Percentiles rank a stretch among this genome's conserved stretches.
Evolutionary conservation across 2,329 filamentous ascomycete genomes (phyloP).

Genomic region (Sclerotinia trifoliorum): DNA sequence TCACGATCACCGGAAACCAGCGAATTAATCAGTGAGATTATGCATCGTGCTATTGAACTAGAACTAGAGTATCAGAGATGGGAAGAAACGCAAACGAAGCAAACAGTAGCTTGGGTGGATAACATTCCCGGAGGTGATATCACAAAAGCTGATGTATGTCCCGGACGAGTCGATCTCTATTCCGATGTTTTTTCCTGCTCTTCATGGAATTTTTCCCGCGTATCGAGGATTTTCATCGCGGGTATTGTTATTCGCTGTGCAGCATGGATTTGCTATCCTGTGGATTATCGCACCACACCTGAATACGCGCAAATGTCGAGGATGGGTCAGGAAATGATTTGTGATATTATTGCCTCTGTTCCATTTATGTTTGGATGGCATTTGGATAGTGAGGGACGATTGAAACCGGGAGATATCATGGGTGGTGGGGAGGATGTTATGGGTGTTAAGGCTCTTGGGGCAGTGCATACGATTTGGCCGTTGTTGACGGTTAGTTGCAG

Average conservation of each 20-base stretch:
- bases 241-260: constrained; percentile 57
- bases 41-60: constrained; percentile 51
- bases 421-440: constrained; percentile 13
- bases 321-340: constrained; percentile 52
- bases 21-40: constrained; percentile 51
- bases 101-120: constrained; percentile 57
- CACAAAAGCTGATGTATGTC: constrained; percentile 54
- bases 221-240: constrained; percentile 54
- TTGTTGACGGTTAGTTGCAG: constrained; percentile 53
- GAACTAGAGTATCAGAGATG: constrained; percentile 54
- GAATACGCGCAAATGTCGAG: constrained; percentile 58
- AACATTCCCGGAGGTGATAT: constrained; percentile 54
- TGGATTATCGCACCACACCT: constrained; percentile 61
- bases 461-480: constrained; percentile 60
- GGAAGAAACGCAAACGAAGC: constrained; percentile 49
- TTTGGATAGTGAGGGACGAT: constrained; percentile 42
- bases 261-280: constrained; percentile 59
- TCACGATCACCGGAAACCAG: constrained; percentile 51
- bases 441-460: constrained; percentile 53
- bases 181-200: constrained; percentile 58
- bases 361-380: constrained; percentile 63
- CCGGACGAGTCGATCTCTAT: constrained; percentile 60
- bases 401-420: constrained; percentile 35
- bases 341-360: constrained; percentile 60
- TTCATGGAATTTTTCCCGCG: constrained; percentile 56